A percentile compares a stretch with the other conserved stretches of the same genome.
Evolutionary conservation across 257 asterid species (phyloP).

Genomic region (Rhazya stricta): DNA sequence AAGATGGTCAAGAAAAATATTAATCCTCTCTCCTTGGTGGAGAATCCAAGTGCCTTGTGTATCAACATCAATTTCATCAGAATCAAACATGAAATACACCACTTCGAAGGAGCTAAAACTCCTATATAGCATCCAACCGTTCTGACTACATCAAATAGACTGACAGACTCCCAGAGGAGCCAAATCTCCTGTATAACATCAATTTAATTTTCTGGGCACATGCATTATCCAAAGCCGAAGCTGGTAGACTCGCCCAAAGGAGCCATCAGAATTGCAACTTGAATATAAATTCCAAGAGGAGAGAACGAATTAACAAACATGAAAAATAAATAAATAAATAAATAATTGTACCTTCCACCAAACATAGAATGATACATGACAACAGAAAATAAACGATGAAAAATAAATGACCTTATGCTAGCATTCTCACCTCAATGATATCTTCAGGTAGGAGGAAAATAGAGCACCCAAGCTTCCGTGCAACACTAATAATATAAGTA

Average conservation of each 20-base stretch:
- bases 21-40: background rate
- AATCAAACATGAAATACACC: background rate
- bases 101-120: background rate
- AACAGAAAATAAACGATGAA: background rate
- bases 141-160: no score
- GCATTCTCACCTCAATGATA: constrained; percentile 72
- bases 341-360: background rate
- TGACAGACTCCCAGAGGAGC: no score
- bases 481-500: constrained; percentile 92
- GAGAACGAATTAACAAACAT: background rate
- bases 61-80: background rate
- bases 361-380: background rate
- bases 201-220: background rate
- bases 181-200: background rate
- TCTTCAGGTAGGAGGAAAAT: constrained; percentile 96
- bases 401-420: background rate
- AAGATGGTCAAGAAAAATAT: background rate
- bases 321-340: background rate
- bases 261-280: background rate
- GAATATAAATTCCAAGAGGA: background rate
- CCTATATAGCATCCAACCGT: background rate
- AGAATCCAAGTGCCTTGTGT: background rate
- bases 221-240: background rate
- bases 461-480: constrained; percentile 95
- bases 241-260: background rate